Base-by-base conservation (phyloP, 371 early-diverging fungal genomes). In the Circinella umbellata region DNA sequence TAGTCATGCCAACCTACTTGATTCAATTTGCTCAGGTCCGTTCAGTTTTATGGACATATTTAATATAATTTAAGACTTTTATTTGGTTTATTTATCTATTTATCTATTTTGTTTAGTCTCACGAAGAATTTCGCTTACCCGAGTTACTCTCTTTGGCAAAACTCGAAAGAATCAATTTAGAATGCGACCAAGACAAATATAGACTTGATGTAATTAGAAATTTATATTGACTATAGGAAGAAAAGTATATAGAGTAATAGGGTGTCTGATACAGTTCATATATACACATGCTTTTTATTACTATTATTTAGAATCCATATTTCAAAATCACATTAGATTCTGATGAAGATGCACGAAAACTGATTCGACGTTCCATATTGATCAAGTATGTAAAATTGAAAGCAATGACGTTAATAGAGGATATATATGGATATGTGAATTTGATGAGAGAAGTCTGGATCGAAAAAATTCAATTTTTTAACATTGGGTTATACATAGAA, bases 301-400 rank as follows among this genome's bases (percentile, higher is more conserved):
- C 2, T 4, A 53, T 27, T 63, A 10, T 20, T 13, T 76, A 93
- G 91, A 88, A 88, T 48, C 96, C 97, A 3, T 95, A 93, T 76
- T 79, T 96, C 35, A 81, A 91, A 42, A 87, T 96, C 13, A 80
- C 92, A 55, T 74, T 96, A n/a, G 86, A 84, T 17, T 86, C 86
- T 3, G 88, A 86, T 10, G 90, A 87, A 55, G 87, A 90, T 49
- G 97, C 97, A 5, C 79, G 75, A 14, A 84, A 85, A 68, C 87
- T 98, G n/a, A 80, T 95, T 5, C 85, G 85, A 66, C 87, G 97
- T n/a, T 88, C 94, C 3, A 96, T 97, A 64, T 88, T 98, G 48
- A 88, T 93, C 69, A 94, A 90, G 91, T 95, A 75, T 72, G 37
- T 15, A 9, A 4, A 27, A 9, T 18, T 9, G 27, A 34, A 57